Base-by-base conservation (phyloP, 805 yeast genomes). In the Ogataea wickerhamii region DNA sequence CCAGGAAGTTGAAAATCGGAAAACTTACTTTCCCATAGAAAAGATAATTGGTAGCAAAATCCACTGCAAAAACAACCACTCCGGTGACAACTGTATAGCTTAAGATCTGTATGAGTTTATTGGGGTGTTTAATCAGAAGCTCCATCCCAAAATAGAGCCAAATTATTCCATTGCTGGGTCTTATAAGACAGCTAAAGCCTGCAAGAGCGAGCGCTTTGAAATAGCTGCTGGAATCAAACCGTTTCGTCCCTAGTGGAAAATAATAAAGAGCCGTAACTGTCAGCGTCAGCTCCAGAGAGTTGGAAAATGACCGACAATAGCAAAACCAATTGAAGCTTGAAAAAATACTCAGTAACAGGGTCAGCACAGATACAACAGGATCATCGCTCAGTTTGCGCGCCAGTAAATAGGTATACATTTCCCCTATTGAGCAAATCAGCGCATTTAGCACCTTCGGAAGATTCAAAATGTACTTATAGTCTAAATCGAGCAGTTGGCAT, bases 241-340 rank as follows among this genome's bases (percentile, higher is more conserved):
- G 12, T 12, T 23, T 22, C 18, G 11, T 8, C 5, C 12, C 18
- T 11, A n/a, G 14, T 7, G 53, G 87, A 81, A 95, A 85, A 54
- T 68, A 73, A 12, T 72, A 67, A 33, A 91, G 63, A 0, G 88
- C 88, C 6, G 76, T 61, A 0, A 80, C 67, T 0, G 93, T 84
- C 37, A 88, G 55, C 1, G 74, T 68, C 73, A 82, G 73, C 58
- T 93, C 98, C 35, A 88, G 66, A 14, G 84, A 76, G 53, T 91
- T 93, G 36, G 94, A 78, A 55, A 93, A 93, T 1, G 96, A 79
- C 45, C 99, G 71, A 1, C 95, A 81, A 27, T 78, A 68, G 28
- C 81, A 70, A 60, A 73, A 87, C 82, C 91, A 87, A 56, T 88
- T 87, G 71, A 87, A 91, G 3, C 84, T 78, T 32, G 86, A 82